Evolutionary conservation across 176 grass and related monocot genomes (phyloP), one percentile per base, ranked within the genome.

Genomic region (Typha latifolia): DNA sequence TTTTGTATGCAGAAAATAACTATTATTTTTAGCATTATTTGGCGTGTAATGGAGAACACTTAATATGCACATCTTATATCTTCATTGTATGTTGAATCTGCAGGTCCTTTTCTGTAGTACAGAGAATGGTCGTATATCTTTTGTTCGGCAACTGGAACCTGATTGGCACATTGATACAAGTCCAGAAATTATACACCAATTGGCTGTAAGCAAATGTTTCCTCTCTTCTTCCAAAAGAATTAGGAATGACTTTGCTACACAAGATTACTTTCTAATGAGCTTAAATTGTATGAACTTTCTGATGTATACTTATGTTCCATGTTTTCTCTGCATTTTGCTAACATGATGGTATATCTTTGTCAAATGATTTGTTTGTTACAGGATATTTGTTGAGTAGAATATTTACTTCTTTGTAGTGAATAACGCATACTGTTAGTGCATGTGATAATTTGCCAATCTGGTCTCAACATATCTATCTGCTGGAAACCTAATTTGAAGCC

Each of bases 101-200:
- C 29, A 99, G 95, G 83, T 99, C 90, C 86, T 99, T 56, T 99
- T 94, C 23, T 90, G 86, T 83, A 75, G 95, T 71, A 99, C 95
- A 34, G 95, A 99, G 67, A 99, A 79, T 62, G 95, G 89, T 0
- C 89, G 89, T 3, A 94, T 78, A 61, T 93, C 95, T 72, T 99
- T 99, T 79, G 95, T 99, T 57, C 82, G 95, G 22, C 95, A 99
- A 75, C 76, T 99, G 67, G 95, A 99, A 69, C 95, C 95, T 74
- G 95, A 99, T 82, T 99, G 95, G 95, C 95, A 99, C 70, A 85
- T 99, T 71, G 95, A 99, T 74, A 81, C 95, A 27, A 94, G 69
- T 85, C 53, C 84, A 66, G 95, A 99, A 81, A 94, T 99, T 53
- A 70, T 94, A 66, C 89, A 90, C 32, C 95, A 99, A 59, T 82